Evolutionary conservation across 2,329 filamentous ascomycete genomes (phyloP), one percentile per base, ranked within the genome.

Genomic region (Sclerotinia minor): DNA sequence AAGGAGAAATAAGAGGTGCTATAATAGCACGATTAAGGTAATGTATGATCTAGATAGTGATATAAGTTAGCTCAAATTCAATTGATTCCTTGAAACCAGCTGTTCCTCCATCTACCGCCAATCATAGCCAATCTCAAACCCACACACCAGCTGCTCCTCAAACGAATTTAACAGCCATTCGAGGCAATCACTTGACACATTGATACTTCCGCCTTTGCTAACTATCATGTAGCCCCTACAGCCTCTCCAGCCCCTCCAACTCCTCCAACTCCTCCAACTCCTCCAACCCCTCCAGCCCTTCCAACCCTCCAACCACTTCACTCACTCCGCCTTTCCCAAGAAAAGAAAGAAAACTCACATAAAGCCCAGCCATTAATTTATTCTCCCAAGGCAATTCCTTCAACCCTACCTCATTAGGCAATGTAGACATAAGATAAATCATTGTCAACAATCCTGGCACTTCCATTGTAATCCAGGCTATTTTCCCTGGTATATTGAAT

Each of bases 381-480:
- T 94, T 94, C 75, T 90, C 89, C 87, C 87, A 91, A 1, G 92
- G 91, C 50, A 94, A 80, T 70, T 84, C 79, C 77, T 69, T 91
- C 81, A 32, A 84, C 85, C 64, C 86, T 78, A 73, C 86, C 79
- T 2, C 78, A 73, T 21, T 32, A 1, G 91, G 88, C 32, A 96
- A 82, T 21, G 85, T 87, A 72, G 80, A 83, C 84, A 97, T 89
- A 73, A 90, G 87, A 80, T 97, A 97, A 67, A 95, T 79, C 68
- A 97, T 80, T 17, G 88, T 90, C 45, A 92, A 75, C 75, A 93
- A 89, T 21, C 92, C 92, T 0, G 91, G 88, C 19, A 85, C 81
- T 79, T 99, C 95, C 92, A 97, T 97, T 2, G 88, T 85, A 67
- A 91, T 84, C 95, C 95, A 99, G 68, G 87, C 93, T 71, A 92